Percentiles rank a stretch among this genome's conserved stretches.
Evolutionary conservation across 768 basidiomycete species (phyloP).

Genomic region (Lentinula sp.): DNA sequence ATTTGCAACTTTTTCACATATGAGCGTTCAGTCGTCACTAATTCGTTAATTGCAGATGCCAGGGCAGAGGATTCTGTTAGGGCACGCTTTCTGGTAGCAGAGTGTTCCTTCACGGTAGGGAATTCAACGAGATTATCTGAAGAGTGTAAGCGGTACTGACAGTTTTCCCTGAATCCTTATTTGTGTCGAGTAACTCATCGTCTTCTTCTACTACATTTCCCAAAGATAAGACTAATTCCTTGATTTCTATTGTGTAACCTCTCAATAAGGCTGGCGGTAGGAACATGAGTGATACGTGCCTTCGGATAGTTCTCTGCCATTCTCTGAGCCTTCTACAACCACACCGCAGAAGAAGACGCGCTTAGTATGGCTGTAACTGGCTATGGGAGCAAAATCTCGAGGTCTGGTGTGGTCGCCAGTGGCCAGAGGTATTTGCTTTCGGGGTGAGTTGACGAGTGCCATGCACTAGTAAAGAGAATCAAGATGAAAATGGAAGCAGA

Average conservation of each 20-base stretch:
- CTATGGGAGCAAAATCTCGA: conserved; percentile 28
- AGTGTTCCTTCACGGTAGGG: conserved; percentile 25
- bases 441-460: conserved; percentile 64
- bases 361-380: conserved; percentile 47
- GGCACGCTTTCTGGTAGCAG: conserved; percentile 48
- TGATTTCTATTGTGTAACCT: conserved; percentile 48
- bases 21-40: conserved; percentile 83
- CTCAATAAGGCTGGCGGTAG: conserved; percentile 4
- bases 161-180: conserved; percentile 27
- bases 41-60: conserved; percentile 73
- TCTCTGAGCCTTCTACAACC: conserved; percentile 79
- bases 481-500: background rate
- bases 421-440: conserved; percentile 71
- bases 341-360: conserved; percentile 89
- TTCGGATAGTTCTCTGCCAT: conserved; percentile 60
- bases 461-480: conserved; percentile 23
- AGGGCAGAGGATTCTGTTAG: conserved; percentile 62
- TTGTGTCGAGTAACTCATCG: conserved; percentile 35
- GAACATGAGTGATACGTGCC: conserved; percentile 32
- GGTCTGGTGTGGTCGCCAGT: conserved; percentile 54
- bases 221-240: conserved; percentile 72
- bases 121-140: background rate
- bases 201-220: conserved; percentile 59
- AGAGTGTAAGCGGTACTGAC: conserved; percentile 30
- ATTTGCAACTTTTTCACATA: conserved; percentile 81